Base-by-base conservation (phyloP, 768 basidiomycete species). In the Leccinum sublutescens region DNA sequence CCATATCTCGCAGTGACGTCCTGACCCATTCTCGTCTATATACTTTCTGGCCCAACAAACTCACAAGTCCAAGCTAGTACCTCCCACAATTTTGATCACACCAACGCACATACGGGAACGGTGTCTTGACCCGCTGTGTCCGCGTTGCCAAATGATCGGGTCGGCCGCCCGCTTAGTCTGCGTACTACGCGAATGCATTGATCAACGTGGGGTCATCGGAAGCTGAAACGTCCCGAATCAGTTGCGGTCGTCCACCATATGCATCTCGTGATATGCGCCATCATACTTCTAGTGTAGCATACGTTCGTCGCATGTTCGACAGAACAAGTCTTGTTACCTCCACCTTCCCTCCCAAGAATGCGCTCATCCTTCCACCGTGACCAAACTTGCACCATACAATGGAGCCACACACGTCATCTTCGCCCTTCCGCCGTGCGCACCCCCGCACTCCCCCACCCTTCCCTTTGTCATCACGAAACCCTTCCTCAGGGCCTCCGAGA, bases 371-470 rank as follows among this genome's bases (percentile, higher is more conserved):
- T 56, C 52, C 57, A 55, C 61, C 47, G 63, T 38, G 40, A 43
- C 40, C 40, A 43, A 43, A 21, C 19, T n/a, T 33, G 38, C 43
- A 7, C 23, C 45, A 19, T 57, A 34, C 25, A 27, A 38, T 19
- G 14, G 10, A 48, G 25, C 36, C 59, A 59, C 63, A 55, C 33
- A 65, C 68, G 63, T 61, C 68, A 63, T 61, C 66, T 58, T 68
- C 23, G n/a, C n/a, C n/a, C 43, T 45, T 45, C 43, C 43, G 43
- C 43, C 34, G 15, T 54, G 56, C 36, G n/a, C 52, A 58, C 36
- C 68, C 63, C 68, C 67, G 29, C 65, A 61, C 19, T 64, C 65
- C 59, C 63, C 59, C 57, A 57, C 54, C 54, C 59, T 65, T 60
- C 52, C 55, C 7, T 52, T 53, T 29, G 29, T 31, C 62, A 64